phyloP scores from a whole-genome alignment of 345 rosid species.

The Populus simonii region DNA sequence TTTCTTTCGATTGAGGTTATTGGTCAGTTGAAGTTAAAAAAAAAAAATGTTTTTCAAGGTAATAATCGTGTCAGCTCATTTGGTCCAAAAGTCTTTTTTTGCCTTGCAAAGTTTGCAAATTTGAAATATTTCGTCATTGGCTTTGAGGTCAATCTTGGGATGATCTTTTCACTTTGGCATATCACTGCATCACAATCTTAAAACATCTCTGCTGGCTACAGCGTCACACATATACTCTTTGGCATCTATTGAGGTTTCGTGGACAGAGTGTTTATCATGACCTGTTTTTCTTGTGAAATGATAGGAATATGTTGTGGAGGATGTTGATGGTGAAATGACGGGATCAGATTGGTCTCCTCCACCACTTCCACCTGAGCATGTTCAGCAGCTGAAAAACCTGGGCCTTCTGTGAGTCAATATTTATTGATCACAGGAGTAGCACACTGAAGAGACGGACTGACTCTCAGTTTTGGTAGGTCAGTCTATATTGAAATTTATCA shows the following conservation, averaged over 20 bases:
- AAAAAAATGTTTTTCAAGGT: not conserved
- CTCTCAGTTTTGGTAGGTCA: slow-evolving; percentile 25
- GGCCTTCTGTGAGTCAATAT: slow-evolving; percentile 58
- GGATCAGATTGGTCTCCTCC: slow-evolving; percentile 93
- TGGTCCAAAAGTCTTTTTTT: not conserved
- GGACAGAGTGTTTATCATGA: not conserved
- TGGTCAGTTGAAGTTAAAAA: not conserved
- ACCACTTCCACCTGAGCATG: slow-evolving; percentile 76
- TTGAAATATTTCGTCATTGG: not conserved
- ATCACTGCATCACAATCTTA: not conserved
- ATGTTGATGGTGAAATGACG: slow-evolving; percentile 82
- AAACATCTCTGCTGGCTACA: not conserved
- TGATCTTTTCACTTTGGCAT: not conserved
- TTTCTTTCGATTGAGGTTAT: not conserved
- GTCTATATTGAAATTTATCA: slow-evolving; percentile 10
- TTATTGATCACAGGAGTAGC: slow-evolving; percentile 18
- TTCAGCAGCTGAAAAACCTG: slow-evolving; percentile 88
- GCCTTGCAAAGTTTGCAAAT: not conserved
- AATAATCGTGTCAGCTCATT: not conserved
- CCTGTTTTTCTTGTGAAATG: not conserved
- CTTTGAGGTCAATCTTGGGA: not conserved
- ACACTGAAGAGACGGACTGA: slow-evolving; percentile 24
- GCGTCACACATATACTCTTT: not conserved
- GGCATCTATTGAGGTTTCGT: not conserved
- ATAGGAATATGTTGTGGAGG: slow-evolving; percentile 97